Evolutionary conservation across 257 asterid genomes (phyloP).

Genomic region (Forsythia viridissima): DNA sequence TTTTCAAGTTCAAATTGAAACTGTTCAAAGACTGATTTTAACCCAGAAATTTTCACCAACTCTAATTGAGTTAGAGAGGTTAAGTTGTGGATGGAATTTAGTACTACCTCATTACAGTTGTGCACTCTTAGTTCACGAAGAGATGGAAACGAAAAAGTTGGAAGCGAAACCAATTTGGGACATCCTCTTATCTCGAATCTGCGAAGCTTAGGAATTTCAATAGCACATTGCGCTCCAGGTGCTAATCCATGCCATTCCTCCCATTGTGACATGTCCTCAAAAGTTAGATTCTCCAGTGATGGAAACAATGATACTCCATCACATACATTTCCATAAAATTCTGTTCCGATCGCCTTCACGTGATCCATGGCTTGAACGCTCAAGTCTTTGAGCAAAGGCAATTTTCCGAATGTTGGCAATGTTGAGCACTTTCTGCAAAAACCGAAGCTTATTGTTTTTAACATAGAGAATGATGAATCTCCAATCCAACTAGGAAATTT

Average conservation of each 20-base stretch:
- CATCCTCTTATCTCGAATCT: constrained; percentile 8
- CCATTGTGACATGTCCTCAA: constrained; percentile 30
- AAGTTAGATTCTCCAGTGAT: constrained; percentile 25
- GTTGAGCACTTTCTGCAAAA: constrained; percentile 18
- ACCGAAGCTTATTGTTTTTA: not conserved
- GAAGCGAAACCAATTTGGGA: constrained; percentile 16
- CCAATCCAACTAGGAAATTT: constrained; percentile 26
- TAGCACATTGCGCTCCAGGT: not conserved
- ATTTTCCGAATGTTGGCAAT: constrained; percentile 26
- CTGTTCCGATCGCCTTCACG: constrained; percentile 9
- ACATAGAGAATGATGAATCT: not conserved
- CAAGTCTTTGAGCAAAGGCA: constrained; percentile 23
- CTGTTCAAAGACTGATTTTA: constrained; percentile 4
- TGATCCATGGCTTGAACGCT: constrained; percentile 16
- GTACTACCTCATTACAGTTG: not conserved
- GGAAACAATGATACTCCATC: constrained; percentile 7
- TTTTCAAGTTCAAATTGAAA: constrained; percentile 16
- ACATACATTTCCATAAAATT: constrained; percentile 18
- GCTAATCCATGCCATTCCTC: constrained; percentile 18
- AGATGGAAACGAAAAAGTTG: constrained; percentile 10
- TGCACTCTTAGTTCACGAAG: constrained; percentile 3
- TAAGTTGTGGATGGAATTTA: constrained; percentile 8
- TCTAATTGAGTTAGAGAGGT: constrained; percentile 12
- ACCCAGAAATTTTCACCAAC: not conserved
- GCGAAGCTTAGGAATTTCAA: constrained; percentile 16